These are phyloP conservation scores for Zymoseptoria pseudotritici DNA, from an alignment of 2,329 filamentous ascomycete genomes.

Conservation along the genomic window DNA sequence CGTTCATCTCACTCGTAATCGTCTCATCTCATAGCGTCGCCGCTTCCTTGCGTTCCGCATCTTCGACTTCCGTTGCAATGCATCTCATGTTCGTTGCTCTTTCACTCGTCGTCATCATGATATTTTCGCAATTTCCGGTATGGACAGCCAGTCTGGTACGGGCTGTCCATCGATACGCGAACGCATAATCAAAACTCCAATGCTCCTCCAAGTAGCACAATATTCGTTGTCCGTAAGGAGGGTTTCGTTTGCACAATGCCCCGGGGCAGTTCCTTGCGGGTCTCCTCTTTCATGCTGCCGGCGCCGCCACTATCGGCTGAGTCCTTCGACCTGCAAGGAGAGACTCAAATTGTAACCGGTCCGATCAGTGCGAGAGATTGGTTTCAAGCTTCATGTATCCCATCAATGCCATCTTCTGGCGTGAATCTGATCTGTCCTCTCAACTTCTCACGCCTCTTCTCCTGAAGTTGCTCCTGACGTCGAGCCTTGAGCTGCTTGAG, in stretches of 20 bases:
- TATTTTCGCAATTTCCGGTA: background rate
- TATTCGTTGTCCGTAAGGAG: too few relatives aligned
- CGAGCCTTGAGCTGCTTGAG: slow-evolving; percentile 37
- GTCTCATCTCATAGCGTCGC: background rate
- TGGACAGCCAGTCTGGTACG: background rate
- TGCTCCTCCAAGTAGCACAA: background rate
- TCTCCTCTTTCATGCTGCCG: too few relatives aligned
- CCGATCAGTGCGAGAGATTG: too few relatives aligned
- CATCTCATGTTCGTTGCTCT: background rate
- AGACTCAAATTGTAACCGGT: too few relatives aligned
- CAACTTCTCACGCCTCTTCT: slow-evolving; percentile 47
- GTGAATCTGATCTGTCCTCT: slow-evolving; percentile 45
- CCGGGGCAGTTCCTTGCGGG: too few relatives aligned
- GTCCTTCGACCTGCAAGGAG: too few relatives aligned
- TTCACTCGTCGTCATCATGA: background rate
- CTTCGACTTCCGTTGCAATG: background rate
- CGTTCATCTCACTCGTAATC: background rate
- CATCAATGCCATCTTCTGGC: slow-evolving; percentile 1
- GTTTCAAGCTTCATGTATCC: background rate
- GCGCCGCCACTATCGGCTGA: too few relatives aligned
- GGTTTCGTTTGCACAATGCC: too few relatives aligned
- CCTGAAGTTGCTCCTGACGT: slow-evolving; percentile 40
- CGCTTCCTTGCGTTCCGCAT: background rate
- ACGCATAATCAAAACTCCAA: background rate
- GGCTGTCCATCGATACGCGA: background rate